These are phyloP conservation scores for Ophiobolus disseminans DNA, from an alignment of 2,329 filamentous ascomycete species.

Conservation along the genomic window DNA sequence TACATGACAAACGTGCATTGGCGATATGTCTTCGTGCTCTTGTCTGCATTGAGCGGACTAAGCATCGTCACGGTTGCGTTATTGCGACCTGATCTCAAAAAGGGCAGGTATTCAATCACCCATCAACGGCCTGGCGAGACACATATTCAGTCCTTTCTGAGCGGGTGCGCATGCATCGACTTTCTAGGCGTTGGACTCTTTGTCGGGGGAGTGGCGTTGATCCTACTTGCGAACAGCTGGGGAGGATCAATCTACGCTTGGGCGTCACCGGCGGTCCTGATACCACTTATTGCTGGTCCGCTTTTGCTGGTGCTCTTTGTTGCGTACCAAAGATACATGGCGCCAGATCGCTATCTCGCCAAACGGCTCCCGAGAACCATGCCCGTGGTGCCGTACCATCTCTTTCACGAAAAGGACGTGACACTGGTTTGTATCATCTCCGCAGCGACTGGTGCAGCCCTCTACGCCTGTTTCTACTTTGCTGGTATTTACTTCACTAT, in stretches of 20 bases:
- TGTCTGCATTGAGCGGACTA: background rate
- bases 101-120: background rate
- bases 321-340: background rate
- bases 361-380: background rate
- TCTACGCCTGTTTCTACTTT: constrained; percentile 5
- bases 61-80: background rate
- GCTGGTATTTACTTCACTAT: constrained; percentile 5
- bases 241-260: background rate
- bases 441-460: constrained; percentile 3
- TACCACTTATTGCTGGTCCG: background rate
- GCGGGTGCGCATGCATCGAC: background rate
- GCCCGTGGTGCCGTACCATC: constrained; percentile 4
- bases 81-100: background rate
- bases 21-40: background rate
- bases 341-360: background rate
- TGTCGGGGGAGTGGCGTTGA: background rate
- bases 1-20: background rate
- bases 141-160: background rate
- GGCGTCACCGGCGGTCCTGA: background rate
- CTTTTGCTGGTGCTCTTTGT: background rate
- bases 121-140: background rate
- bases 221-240: background rate
- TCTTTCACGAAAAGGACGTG: constrained; percentile 5
- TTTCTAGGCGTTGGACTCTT: background rate
- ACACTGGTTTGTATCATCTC: constrained; percentile 5